These are phyloP conservation scores for Grigorovia transvaalensis DNA, from an alignment of 805 yeast species.

Conservation along the genomic window DNA sequence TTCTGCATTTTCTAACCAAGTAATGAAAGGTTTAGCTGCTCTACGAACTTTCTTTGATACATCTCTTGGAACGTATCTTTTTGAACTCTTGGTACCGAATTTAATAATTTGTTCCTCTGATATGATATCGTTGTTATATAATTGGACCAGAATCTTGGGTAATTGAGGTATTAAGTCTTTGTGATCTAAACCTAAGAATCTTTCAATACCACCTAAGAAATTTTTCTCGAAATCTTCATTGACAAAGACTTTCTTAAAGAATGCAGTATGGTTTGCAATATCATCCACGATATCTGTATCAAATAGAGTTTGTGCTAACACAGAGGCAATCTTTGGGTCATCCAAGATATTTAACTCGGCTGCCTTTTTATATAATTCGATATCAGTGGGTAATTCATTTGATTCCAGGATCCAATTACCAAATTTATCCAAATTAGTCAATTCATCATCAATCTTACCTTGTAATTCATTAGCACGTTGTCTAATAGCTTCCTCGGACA, in stretches of 20 bases:
- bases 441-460: conserved; percentile 40
- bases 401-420: conserved; percentile 83
- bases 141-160: conserved; percentile 71
- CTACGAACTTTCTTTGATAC: conserved; percentile 86
- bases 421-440: conserved; percentile 52
- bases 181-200: conserved; percentile 76
- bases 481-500: conserved; percentile 90
- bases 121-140: conserved; percentile 75
- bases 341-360: conserved; percentile 62
- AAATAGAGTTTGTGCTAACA: conserved; percentile 82
- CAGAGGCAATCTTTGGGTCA: conserved; percentile 74
- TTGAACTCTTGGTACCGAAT: conserved; percentile 85
- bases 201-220: conserved; percentile 90
- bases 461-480: conserved; percentile 85
- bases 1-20: conserved; percentile 93
- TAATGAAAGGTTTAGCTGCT: conserved; percentile 91
- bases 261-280: conserved; percentile 68
- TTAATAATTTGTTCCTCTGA: conserved; percentile 70
- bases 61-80: conserved; percentile 89
- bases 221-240: conserved; percentile 70
- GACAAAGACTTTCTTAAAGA: conserved; percentile 61
- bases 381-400: conserved; percentile 62
- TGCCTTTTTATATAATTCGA: conserved; percentile 87
- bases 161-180: conserved; percentile 59
- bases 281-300: conserved; percentile 66